Conservation (phyloP, 2,329 filamentous ascomycete species). For the Diaporthe sp. region DNA sequence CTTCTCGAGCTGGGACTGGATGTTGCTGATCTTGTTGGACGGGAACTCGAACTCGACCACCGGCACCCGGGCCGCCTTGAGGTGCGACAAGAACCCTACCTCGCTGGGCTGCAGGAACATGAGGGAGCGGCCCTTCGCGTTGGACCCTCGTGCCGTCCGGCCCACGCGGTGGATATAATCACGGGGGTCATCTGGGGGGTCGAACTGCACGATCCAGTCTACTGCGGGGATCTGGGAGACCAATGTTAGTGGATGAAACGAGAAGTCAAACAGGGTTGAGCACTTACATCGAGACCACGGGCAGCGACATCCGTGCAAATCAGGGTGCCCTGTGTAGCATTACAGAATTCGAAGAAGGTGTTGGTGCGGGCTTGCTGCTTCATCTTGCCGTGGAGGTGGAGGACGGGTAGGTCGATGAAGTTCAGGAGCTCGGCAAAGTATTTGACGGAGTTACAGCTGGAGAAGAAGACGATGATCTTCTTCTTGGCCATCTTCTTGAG, state of each 20-base stretch:
- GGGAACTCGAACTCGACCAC: constrained; percentile 98
- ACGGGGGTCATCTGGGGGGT: constrained; percentile 90
- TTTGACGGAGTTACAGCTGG: constrained; percentile 92
- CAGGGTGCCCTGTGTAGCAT: constrained; percentile 83
- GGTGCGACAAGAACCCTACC: constrained; percentile 90
- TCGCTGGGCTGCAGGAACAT: constrained; percentile 95
- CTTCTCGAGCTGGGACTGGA: constrained; percentile 93
- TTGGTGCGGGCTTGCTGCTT: constrained; percentile 99
- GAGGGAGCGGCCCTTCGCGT: constrained; percentile 87
- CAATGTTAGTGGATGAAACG: constrained; percentile 41
- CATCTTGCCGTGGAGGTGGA: constrained; percentile 93
- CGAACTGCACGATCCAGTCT: constrained; percentile 97
- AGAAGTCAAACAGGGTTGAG: background rate
- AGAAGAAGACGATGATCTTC: constrained; percentile 98
- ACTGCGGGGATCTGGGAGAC: constrained; percentile 82
- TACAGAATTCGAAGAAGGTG: constrained; percentile 95
- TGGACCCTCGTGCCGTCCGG: constrained; percentile 88
- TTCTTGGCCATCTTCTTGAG: constrained; percentile 93
- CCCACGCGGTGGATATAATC: constrained; percentile 98
- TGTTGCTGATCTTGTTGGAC: constrained; percentile 89
- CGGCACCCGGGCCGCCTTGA: constrained; percentile 92
- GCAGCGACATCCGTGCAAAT: constrained; percentile 98
- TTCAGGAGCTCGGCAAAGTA: constrained; percentile 97
- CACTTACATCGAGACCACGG: constrained; percentile 85
- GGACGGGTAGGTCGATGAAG: constrained; percentile 93